Evolutionary conservation across 805 yeast species (phyloP).

Genomic region (Alloascoidea hylecoeti): DNA sequence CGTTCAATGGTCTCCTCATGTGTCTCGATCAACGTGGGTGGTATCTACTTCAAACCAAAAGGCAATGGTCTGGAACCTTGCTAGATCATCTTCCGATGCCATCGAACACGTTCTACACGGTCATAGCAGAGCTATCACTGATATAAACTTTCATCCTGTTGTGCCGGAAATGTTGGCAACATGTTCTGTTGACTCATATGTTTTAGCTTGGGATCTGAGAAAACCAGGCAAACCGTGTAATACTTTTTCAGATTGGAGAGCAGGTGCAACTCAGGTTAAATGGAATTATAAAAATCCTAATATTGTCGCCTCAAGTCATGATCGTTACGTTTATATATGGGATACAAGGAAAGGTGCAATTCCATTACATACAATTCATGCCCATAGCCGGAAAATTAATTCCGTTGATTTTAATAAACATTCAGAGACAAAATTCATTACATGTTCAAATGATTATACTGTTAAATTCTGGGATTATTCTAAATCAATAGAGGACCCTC

Average conservation of each 20-base stretch:
- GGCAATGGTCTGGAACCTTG: constrained; percentile 88
- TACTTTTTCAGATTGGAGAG: constrained; percentile 87
- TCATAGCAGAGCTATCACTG: constrained; percentile 89
- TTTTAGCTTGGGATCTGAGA: constrained; percentile 85
- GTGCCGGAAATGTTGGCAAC: constrained; percentile 86
- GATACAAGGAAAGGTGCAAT: constrained; percentile 71
- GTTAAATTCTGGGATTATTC: constrained; percentile 73
- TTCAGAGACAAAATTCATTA: constrained; percentile 43
- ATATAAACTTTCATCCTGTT: constrained; percentile 80
- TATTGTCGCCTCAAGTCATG: constrained; percentile 78
- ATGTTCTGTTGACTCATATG: constrained; percentile 82
- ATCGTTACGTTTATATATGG: constrained; percentile 72
- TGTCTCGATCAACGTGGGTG: constrained; percentile 76
- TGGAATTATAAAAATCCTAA: constrained; percentile 75
- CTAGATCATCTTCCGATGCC: constrained; percentile 56
- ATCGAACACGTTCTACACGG: constrained; percentile 80
- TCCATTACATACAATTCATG: constrained; percentile 55
- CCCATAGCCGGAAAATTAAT: constrained; percentile 79
- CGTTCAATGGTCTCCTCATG: constrained; percentile 96
- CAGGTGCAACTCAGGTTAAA: constrained; percentile 90
- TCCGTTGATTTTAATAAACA: constrained; percentile 73
- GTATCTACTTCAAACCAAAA: constrained; percentile 91
- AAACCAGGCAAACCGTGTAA: constrained; percentile 55
- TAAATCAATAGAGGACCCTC: constrained; percentile 26
- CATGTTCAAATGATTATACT: constrained; percentile 78